These are phyloP conservation scores for Tricholomella constricta DNA, from an alignment of 768 basidiomycete species.

Conservation along the genomic window DNA sequence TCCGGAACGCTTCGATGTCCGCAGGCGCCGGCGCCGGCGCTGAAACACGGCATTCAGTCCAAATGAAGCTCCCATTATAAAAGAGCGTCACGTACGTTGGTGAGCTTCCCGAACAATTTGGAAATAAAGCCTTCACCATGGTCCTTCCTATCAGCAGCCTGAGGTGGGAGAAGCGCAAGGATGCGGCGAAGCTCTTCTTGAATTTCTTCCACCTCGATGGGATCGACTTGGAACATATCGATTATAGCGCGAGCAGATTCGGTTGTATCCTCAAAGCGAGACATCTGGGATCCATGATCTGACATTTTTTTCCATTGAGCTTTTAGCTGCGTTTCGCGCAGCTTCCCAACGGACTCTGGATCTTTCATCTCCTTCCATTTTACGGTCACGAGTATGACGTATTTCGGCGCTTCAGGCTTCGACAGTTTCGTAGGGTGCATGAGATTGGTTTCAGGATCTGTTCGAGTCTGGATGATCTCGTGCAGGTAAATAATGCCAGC, in stretches of 20 bases:
- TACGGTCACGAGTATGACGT: slow-evolving; percentile 2
- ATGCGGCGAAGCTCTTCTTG: background rate
- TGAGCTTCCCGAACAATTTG: background rate
- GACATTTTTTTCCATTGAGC: background rate
- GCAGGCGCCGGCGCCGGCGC: no score
- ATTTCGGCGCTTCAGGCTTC: background rate
- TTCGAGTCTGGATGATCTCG: slow-evolving; percentile 4
- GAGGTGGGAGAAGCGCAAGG: background rate
- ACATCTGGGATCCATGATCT: background rate
- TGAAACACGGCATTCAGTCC: no score
- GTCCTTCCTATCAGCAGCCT: background rate
- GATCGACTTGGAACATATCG: background rate
- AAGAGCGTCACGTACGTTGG: background rate
- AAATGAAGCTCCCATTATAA: no score
- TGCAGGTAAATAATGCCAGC: slow-evolving; percentile 3
- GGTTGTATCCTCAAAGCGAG: background rate
- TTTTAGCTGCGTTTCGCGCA: background rate
- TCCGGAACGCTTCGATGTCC: no score
- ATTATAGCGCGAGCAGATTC: background rate
- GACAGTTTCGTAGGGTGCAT: slow-evolving; percentile 6
- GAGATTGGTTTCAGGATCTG: background rate
- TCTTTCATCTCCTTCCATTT: slow-evolving; percentile 8
- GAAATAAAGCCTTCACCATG: background rate
- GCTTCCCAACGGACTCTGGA: background rate
- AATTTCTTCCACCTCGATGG: background rate